Evolutionary conservation across 495 filamentous ascomycete species (phyloP), one percentile per base, ranked within the genome.

Genomic region (Alectoria sarmentosa): DNA sequence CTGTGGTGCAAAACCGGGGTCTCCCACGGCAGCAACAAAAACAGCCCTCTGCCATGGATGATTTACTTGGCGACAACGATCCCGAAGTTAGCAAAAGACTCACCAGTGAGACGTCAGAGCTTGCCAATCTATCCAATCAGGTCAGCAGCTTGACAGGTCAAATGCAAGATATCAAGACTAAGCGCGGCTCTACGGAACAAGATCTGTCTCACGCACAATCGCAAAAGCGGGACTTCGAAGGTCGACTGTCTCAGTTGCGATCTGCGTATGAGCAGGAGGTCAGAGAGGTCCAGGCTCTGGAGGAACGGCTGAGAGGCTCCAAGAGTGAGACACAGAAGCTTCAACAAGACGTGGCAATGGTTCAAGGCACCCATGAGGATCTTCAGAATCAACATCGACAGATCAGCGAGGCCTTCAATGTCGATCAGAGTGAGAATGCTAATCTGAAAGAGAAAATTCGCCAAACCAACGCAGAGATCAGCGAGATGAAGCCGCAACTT

Each of bases 91-190:
- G 85, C 72, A 95, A 89, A 72, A 93, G 88, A 71, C 76, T 98
- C 56, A 92, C 86, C 0, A 86, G 85, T 64, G 94, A 98, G 74
- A 94, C 91, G 7, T 87, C 88, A 2, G 94, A 98, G 71, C 80
- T 98, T n/a, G 94, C 92, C 37, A 98, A 98, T 70, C 76, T 98
- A 62, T 96, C 92, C 9, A 98, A 96, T 73, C 93, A 98, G 73
- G 89, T 98, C 63, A 87, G 91, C 9, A 90, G 86, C 10, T 76
- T 98, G 63, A 86, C 91, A 3, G 94, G 89, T 73, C 91, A 98
- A 78, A 96, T 96, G 83, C 89, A 94, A 73, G 90, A 90, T 65
- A 86, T 96, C 7, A 92, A 95, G 71, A 83, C 78, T 44, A 92
- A 96, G 75, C 85, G 90, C 49, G 80, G 77, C 3, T 84, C 86